Conservation (phyloP, 768 basidiomycete species). For the Solioccasus polychromus region DNA sequence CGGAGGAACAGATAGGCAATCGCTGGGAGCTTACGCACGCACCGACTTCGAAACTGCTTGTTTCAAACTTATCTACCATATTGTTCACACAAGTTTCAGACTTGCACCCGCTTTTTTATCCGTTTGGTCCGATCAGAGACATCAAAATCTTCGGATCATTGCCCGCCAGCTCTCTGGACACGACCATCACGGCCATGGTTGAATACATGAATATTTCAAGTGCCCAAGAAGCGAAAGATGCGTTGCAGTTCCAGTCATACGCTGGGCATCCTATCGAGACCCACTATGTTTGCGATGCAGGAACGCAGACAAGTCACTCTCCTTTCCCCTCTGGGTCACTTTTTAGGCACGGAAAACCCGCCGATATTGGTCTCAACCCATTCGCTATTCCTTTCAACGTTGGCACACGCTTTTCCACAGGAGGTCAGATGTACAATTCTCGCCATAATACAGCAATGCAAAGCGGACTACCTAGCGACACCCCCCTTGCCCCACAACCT, state of each 20-base stretch:
- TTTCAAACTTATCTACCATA: conserved; percentile 62
- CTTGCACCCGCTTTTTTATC: conserved; percentile 69
- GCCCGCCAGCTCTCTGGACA: conserved; percentile 32
- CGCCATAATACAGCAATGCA: conserved; percentile 5
- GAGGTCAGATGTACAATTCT: conserved; percentile 5
- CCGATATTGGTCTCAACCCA: conserved; percentile 30
- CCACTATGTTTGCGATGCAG: conserved; percentile 32
- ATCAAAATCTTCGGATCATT: conserved; percentile 46
- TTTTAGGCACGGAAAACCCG: conserved; percentile 11
- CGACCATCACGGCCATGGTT: conserved; percentile 56
- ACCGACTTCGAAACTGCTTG: conserved; percentile 54
- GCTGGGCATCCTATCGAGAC: conserved; percentile 42
- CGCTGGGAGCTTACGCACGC: conserved; percentile 33
- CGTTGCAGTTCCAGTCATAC: conserved; percentile 62
- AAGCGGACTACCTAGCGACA: conserved; percentile 20
- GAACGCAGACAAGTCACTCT: conserved; percentile 1
- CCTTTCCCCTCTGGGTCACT: conserved; percentile 12
- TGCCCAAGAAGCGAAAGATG: conserved; percentile 64
- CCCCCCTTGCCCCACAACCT: conserved; percentile 26
- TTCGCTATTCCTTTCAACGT: conserved; percentile 32
- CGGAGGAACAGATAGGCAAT: conserved; percentile 31
- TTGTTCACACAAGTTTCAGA: conserved; percentile 68
- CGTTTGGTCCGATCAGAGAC: conserved; percentile 66
- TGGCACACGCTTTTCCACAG: conserved; percentile 8
- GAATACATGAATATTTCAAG: conserved; percentile 53